These are phyloP conservation scores for Candolleomyces efflorescens DNA, from an alignment of 768 basidiomycete genomes.

Conservation along the genomic window DNA sequence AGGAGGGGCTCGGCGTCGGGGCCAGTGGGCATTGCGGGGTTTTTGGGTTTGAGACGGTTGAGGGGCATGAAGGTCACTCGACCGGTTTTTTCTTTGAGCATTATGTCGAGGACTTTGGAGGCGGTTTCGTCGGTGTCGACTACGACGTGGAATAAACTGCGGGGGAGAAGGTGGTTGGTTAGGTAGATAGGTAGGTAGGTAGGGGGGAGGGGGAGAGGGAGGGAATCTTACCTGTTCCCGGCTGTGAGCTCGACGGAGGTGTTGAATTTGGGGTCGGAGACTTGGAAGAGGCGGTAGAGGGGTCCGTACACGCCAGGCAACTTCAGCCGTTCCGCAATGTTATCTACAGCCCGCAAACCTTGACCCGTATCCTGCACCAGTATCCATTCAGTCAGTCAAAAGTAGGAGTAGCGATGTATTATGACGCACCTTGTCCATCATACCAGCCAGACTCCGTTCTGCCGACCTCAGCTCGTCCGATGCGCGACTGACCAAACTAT, in stretches of 20 bases:
- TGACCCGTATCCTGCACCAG: conserved; percentile 89
- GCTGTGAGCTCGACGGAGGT: conserved; percentile 93
- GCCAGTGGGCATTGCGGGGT: conserved; percentile 58
- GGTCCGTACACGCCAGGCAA: conserved; percentile 91
- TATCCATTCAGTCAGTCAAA: background rate
- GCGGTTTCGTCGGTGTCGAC: conserved; percentile 97
- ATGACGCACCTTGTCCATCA: conserved; percentile 89
- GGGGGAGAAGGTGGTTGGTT: conserved; percentile 6
- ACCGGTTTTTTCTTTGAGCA: conserved; percentile 91
- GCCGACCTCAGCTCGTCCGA: conserved; percentile 76
- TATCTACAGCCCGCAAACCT: conserved; percentile 83
- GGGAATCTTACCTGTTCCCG: conserved; percentile 88
- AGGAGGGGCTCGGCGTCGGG: conserved; percentile 80
- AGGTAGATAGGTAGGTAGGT: too few relatives aligned
- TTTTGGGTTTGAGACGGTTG: conserved; percentile 85
- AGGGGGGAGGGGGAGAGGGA: background rate
- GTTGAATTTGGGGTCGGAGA: conserved; percentile 84
- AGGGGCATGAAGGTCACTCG: conserved; percentile 98
- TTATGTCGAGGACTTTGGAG: conserved; percentile 83
- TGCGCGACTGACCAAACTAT: conserved; percentile 71
- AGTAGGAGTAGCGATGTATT: background rate
- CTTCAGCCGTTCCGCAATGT: conserved; percentile 70
- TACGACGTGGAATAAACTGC: conserved; percentile 92
- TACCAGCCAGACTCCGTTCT: conserved; percentile 74
- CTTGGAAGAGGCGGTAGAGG: conserved; percentile 88